Conservation (phyloP, 164 flowering plant genomes). For the Aristolochia californica region DNA sequence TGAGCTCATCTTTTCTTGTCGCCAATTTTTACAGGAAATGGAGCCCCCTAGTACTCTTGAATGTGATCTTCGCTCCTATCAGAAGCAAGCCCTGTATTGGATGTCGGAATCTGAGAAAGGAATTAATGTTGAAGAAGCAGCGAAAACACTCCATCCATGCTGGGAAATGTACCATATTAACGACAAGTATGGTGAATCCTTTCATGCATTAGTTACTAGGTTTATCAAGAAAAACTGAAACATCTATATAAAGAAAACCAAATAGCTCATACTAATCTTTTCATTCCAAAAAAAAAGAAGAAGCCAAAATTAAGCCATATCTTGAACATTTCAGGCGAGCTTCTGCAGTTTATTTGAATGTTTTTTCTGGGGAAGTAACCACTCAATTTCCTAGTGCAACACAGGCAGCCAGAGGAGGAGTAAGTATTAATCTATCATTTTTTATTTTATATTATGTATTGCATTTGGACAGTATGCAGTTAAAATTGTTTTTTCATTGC, state of each 20-base stretch:
- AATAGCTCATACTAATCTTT: too few species aligned
- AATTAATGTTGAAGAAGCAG: constrained; percentile 46
- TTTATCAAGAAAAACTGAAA: too few species aligned
- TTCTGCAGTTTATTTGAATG: constrained; percentile 55
- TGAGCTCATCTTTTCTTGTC: neutral
- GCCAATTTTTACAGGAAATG: constrained; percentile 45
- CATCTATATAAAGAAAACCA: too few species aligned
- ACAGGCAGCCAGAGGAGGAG: constrained; percentile 76
- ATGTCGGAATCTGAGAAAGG: constrained; percentile 68
- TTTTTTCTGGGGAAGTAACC: constrained; percentile 73
- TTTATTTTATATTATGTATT: too few species aligned
- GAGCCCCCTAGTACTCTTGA: constrained; percentile 52
- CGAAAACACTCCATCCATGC: constrained; percentile 68
- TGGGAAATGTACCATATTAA: constrained; percentile 63
- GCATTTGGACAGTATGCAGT: too few species aligned
- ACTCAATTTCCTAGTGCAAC: constrained; percentile 52
- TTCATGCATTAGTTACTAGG: too few species aligned
- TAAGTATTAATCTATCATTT: constrained; percentile 15
- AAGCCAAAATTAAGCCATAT: too few species aligned
- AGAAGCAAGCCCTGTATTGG: constrained; percentile 81
- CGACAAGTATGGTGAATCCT: constrained; percentile 36
- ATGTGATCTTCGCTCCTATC: constrained; percentile 63
- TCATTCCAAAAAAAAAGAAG: too few species aligned
- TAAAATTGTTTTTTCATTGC: too few species aligned
- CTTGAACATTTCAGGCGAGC: constrained; percentile 39